Conservation (phyloP, 352 stramenopile species). For the Phytophthora tentaculata region DNA sequence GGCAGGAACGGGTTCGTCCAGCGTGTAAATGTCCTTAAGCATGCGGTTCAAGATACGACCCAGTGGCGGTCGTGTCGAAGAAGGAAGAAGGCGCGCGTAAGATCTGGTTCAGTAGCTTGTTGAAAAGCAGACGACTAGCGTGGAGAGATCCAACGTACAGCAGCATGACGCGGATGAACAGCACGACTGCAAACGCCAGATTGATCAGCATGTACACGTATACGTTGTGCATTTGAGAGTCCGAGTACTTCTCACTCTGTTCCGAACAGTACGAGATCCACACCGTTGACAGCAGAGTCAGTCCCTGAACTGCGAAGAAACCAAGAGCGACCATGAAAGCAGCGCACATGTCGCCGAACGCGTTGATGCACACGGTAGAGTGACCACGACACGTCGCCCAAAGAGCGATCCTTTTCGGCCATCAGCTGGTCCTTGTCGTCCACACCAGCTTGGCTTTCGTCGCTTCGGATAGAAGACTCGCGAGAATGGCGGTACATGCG, state of each 20-base stretch:
- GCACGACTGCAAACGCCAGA: slow-evolving; percentile 53
- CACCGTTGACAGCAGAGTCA: slow-evolving; percentile 64
- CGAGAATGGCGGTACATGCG: slow-evolving; percentile 53
- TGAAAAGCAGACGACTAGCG: slow-evolving; percentile 69
- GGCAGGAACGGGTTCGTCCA: slow-evolving; percentile 54
- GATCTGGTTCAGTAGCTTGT: slow-evolving; percentile 59
- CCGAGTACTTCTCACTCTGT: slow-evolving; percentile 50
- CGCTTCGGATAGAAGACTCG: slow-evolving; percentile 57
- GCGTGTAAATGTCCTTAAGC: slow-evolving; percentile 62
- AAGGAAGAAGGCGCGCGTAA: slow-evolving; percentile 53
- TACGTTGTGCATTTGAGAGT: slow-evolving; percentile 82
- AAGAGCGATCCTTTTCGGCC: slow-evolving; percentile 73
- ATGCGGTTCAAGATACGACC: slow-evolving; percentile 75
- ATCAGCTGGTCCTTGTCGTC: slow-evolving; percentile 55
- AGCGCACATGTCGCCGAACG: slow-evolving; percentile 61
- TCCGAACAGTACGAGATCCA: slow-evolving; percentile 97
- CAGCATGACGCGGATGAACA: slow-evolving; percentile 69
- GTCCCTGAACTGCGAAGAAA: slow-evolving; percentile 56
- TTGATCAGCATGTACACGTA: slow-evolving; percentile 87
- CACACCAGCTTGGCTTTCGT: slow-evolving; percentile 45
- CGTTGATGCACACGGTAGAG: slow-evolving; percentile 74
- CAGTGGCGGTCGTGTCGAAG: slow-evolving; percentile 71
- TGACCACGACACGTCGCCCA: slow-evolving; percentile 71
- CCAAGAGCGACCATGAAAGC: slow-evolving; percentile 59
- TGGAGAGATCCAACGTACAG: slow-evolving; percentile 69